phyloP scores from a whole-genome alignment of 2,329 filamentous ascomycete genomes.

The Sordariomycetes sp. region DNA sequence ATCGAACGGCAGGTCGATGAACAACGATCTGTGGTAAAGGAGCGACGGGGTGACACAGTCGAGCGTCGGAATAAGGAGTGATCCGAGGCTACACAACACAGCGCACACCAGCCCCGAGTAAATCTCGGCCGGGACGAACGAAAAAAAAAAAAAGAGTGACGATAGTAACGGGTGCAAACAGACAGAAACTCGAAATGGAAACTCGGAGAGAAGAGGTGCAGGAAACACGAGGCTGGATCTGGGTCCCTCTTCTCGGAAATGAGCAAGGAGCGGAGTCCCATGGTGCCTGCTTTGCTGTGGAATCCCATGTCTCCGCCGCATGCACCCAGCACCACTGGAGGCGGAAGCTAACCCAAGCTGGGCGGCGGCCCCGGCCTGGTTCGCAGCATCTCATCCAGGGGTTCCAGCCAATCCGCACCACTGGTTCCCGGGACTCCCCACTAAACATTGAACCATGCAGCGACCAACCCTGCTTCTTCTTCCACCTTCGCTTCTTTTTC shows the following conservation, averaged over 20 bases:
- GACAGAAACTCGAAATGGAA: neutral
- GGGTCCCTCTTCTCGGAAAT: neutral
- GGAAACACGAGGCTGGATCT: neutral
- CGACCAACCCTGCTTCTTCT: neutral
- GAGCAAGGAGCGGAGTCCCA: neutral
- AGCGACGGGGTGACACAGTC: conserved; percentile 4
- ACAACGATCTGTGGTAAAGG: neutral
- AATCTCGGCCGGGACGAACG: neutral
- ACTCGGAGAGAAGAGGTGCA: neutral
- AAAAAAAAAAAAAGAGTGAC: neutral
- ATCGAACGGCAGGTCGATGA: neutral
- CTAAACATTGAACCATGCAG: neutral
- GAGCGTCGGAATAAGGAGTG: conserved; percentile 1
- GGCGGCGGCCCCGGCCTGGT: neutral
- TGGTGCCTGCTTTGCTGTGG: neutral
- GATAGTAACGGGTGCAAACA: neutral
- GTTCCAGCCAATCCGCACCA: neutral
- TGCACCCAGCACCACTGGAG: neutral
- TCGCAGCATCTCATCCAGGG: neutral
- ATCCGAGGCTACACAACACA: neutral
- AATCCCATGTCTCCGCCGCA: neutral
- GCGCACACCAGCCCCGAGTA: neutral
- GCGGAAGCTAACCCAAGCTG: neutral
- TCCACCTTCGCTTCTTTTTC: neutral
- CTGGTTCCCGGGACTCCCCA: neutral